Conservation (phyloP, 1,284 basidiomycete genomes). For the Ustilago hordei region DNA sequence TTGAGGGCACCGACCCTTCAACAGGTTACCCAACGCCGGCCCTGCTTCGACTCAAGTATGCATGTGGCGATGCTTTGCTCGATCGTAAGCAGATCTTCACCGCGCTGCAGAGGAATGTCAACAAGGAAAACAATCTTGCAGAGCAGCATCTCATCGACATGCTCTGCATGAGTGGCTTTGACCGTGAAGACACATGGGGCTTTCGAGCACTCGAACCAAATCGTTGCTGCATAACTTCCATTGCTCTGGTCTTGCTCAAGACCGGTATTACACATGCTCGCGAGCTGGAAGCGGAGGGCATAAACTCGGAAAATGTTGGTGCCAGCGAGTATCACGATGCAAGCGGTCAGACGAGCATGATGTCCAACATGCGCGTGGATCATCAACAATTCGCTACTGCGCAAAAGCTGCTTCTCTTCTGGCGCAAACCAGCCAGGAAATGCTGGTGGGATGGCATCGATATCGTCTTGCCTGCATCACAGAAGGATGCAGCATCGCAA, state of each 20-base stretch:
- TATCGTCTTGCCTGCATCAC: slow-evolving; percentile 76
- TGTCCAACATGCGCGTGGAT: slow-evolving; percentile 76
- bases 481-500: slow-evolving; percentile 17
- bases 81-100: slow-evolving; percentile 94
- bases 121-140: slow-evolving; percentile 98
- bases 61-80: slow-evolving; percentile 83
- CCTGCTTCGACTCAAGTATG: slow-evolving; percentile 71
- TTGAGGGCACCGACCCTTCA: slow-evolving; percentile 71
- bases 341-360: slow-evolving; percentile 63
- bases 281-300: slow-evolving; percentile 71
- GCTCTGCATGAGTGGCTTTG: slow-evolving; percentile 99
- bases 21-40: slow-evolving; percentile 81
- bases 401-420: slow-evolving; percentile 96
- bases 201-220: slow-evolving; percentile 94
- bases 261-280: slow-evolving; percentile 86
- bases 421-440: slow-evolving; percentile 98
- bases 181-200: slow-evolving; percentile 96
- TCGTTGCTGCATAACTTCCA: slow-evolving; percentile 96
- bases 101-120: slow-evolving; percentile 96
- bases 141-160: slow-evolving; percentile 99
- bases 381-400: slow-evolving; percentile 94
- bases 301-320: slow-evolving; percentile 22
- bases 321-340: slow-evolving; percentile 43
- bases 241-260: slow-evolving; percentile 95
- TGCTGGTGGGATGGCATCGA: slow-evolving; percentile 99